A percentile compares a stretch with the other conserved stretches of the same genome.
Evolutionary conservation across 2,329 filamentous ascomycete genomes (phyloP).

Genomic region (Chaetomiaceae sp.): DNA sequence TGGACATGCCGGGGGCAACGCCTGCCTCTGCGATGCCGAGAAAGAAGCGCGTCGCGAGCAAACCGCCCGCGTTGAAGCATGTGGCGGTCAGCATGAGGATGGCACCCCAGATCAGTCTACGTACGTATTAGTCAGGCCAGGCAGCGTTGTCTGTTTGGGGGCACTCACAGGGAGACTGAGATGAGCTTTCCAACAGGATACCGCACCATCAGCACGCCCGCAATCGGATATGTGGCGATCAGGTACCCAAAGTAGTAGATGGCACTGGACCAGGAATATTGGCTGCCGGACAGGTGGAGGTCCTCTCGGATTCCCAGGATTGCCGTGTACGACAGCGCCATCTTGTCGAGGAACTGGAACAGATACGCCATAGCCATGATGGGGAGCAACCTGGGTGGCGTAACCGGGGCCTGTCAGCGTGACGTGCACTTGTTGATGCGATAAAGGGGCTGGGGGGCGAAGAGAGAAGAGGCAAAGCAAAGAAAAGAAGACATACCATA

Average conservation of each 20-base stretch:
- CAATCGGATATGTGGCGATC: background rate
- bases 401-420: no score
- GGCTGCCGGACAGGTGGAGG: background rate
- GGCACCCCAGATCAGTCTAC: conserved; percentile 36
- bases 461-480: no score
- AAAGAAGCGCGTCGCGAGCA: conserved; percentile 39
- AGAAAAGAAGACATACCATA: no score
- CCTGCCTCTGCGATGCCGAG: conserved; percentile 40
- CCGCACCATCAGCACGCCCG: background rate
- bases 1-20: background rate
- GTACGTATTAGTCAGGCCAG: no score
- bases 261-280: background rate
- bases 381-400: background rate
- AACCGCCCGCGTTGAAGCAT: conserved; percentile 32
- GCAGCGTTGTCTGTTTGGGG: no score
- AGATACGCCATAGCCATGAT: background rate
- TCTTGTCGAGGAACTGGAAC: background rate
- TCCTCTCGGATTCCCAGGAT: background rate
- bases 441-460: no score
- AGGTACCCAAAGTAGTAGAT: background rate
- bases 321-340: background rate
- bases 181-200: background rate
- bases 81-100: conserved; percentile 40
- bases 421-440: no score
- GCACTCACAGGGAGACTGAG: background rate